phyloP scores from a whole-genome alignment of 352 stramenopile species.

The Phytopythium mirpurense region DNA sequence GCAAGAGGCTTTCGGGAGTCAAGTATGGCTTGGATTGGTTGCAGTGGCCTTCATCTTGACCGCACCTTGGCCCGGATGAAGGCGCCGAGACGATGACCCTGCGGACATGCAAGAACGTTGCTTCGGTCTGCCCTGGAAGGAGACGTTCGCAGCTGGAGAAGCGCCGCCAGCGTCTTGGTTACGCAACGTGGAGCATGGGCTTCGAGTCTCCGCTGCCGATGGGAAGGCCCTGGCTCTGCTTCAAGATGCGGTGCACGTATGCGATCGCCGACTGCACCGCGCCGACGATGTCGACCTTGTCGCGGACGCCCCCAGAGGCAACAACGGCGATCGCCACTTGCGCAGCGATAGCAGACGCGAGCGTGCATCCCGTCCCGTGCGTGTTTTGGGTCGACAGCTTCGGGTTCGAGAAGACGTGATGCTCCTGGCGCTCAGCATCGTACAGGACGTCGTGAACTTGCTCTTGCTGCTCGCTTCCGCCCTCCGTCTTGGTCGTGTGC shows the following conservation, averaged over 20 bases:
- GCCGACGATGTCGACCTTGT: slow-evolving; percentile 25
- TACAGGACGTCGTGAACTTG: slow-evolving; percentile 35
- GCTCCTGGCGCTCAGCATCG: slow-evolving; percentile 13
- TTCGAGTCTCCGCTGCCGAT: slow-evolving; percentile 30
- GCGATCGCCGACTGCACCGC: slow-evolving; percentile 28
- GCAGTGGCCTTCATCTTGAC: neutral
- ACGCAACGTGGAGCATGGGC: slow-evolving; percentile 42
- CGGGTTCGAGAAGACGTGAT: slow-evolving; percentile 27
- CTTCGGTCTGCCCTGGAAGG: neutral
- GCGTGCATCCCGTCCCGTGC: slow-evolving; percentile 90
- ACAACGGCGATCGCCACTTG: slow-evolving; percentile 49
- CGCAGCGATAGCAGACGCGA: slow-evolving; percentile 90
- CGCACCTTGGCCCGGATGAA: neutral
- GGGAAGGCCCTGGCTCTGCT: slow-evolving; percentile 23
- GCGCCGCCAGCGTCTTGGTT: neutral
- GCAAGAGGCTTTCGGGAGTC: neutral
- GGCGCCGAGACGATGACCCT: neutral
- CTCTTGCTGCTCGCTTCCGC: neutral
- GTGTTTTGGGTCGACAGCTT: slow-evolving; percentile 41
- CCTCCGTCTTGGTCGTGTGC: neutral
- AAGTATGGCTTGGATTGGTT: neutral
- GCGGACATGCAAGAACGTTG: neutral
- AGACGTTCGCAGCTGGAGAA: too few species aligned
- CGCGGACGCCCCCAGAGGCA: slow-evolving; percentile 13
- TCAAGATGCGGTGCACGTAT: slow-evolving; percentile 39